Percentiles rank a stretch among this genome's conserved stretches.
Evolutionary conservation across 306 rosid genomes (phyloP).

Genomic region (Inga laurina): DNA sequence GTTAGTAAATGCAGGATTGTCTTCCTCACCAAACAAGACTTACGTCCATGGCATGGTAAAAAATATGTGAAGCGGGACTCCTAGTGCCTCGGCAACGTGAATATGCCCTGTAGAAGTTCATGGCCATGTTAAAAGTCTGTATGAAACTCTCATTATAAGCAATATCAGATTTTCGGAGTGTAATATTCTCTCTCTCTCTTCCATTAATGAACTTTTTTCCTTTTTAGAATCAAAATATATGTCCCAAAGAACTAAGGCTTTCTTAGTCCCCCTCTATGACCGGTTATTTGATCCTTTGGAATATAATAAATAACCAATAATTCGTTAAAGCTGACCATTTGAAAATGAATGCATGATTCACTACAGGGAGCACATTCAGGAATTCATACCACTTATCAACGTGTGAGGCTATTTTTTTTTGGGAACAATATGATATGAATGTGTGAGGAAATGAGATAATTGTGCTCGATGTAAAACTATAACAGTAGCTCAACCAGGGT

Average conservation of each 20-base stretch:
- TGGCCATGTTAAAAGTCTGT: conserved; percentile 34
- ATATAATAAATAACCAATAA: neutral
- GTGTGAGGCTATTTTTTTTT: neutral
- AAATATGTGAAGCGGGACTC: conserved; percentile 78
- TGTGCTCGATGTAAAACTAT: too few species aligned
- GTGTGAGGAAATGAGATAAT: too few species aligned
- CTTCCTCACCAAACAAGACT: conserved; percentile 54
- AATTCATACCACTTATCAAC: neutral
- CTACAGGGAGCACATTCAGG: neutral
- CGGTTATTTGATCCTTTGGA: neutral
- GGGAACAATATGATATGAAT: too few species aligned
- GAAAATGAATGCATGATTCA: neutral
- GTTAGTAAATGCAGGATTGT: conserved; percentile 27
- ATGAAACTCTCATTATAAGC: conserved; percentile 11
- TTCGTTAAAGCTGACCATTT: neutral
- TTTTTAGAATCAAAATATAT: neutral
- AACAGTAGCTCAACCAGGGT: too few species aligned
- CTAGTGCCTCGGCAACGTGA: conserved; percentile 83
- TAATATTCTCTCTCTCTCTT: conserved; percentile 19
- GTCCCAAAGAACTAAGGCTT: conserved; percentile 13
- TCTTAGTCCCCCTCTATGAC: neutral
- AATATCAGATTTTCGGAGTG: conserved; percentile 12
- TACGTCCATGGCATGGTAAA: conserved; percentile 99
- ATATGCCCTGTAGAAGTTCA: conserved; percentile 72
- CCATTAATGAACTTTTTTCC: conserved; percentile 14